A percentile compares a stretch with the other conserved stretches of the same genome.
phyloP scores from a whole-genome alignment of 2,329 filamentous ascomycete species.

The Diplodia corticola region DNA sequence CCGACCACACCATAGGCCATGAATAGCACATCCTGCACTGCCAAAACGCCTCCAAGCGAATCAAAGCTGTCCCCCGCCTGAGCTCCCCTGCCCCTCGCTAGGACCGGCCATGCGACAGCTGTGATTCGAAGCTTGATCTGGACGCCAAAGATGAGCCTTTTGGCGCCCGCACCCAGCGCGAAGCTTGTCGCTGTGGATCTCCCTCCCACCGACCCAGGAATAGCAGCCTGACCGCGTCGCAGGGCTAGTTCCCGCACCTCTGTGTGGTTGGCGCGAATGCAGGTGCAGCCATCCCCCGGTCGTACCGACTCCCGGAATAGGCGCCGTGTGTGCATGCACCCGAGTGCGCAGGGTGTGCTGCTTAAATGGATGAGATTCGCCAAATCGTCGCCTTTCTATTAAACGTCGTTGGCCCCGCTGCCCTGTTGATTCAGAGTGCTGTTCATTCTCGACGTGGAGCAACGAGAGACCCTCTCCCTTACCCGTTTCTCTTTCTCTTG shows the following conservation, averaged over 20 bases:
- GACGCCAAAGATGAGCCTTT: neutral
- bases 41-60: neutral
- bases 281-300: neutral
- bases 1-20: constrained; percentile 6
- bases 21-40: constrained; percentile 12
- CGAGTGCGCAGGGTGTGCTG: constrained; percentile 3
- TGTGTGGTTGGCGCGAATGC: constrained; percentile 6
- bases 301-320: constrained; percentile 17
- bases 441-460: neutral
- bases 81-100: neutral
- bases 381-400: neutral
- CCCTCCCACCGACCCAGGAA: neutral
- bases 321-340: neutral
- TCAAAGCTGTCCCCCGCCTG: neutral
- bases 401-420: neutral
- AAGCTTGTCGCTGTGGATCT: constrained; percentile 14
- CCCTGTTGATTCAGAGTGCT: neutral
- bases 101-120: neutral
- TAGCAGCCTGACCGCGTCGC: neutral
- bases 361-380: neutral
- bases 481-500: neutral
- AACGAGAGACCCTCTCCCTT: neutral
- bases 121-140: constrained; percentile 15
- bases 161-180: constrained; percentile 1
- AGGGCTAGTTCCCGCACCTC: neutral